These are phyloP conservation scores for Microstegium vimineum DNA, from an alignment of 176 grass and related monocot genomes.

Conservation along the genomic window DNA sequence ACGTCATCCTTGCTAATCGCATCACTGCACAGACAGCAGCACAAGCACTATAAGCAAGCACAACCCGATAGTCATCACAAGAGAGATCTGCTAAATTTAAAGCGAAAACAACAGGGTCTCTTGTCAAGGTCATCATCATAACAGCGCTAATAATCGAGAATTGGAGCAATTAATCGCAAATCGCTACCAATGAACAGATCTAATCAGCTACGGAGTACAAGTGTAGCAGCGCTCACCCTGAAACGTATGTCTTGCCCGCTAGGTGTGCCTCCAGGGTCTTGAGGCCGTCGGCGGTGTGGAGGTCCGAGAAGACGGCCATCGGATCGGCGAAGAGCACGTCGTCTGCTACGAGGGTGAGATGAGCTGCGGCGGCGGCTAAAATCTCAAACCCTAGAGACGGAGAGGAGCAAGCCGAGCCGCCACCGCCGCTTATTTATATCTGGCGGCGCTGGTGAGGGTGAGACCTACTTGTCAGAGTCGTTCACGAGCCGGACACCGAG, in stretches of 20 bases:
- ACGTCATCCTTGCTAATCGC: conserved; percentile 75
- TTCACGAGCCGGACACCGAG: background rate
- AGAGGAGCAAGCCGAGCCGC: background rate
- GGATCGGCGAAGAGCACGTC: conserved; percentile 2
- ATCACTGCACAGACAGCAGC: conserved; percentile 33
- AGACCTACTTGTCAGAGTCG: background rate
- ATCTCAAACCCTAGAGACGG: conserved; percentile 50
- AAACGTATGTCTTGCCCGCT: conserved; percentile 70
- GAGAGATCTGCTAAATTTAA: conserved; percentile 7
- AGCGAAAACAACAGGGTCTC: background rate
- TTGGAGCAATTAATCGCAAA: background rate
- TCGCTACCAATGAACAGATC: background rate
- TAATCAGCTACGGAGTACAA: background rate
- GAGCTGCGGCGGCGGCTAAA: conserved; percentile 34
- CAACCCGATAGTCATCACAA: background rate
- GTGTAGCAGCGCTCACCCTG: conserved; percentile 42
- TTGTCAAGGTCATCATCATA: background rate
- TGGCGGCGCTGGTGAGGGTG: background rate
- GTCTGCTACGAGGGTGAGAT: background rate
- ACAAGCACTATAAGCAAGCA: background rate
- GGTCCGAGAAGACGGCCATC: conserved; percentile 83
- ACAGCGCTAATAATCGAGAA: background rate
- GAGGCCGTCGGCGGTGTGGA: conserved; percentile 65
- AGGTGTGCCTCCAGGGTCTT: conserved; percentile 69
- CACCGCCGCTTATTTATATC: conserved; percentile 15